Conservation (phyloP, 805 yeast genomes). For the Ogataea pilisensis region DNA sequence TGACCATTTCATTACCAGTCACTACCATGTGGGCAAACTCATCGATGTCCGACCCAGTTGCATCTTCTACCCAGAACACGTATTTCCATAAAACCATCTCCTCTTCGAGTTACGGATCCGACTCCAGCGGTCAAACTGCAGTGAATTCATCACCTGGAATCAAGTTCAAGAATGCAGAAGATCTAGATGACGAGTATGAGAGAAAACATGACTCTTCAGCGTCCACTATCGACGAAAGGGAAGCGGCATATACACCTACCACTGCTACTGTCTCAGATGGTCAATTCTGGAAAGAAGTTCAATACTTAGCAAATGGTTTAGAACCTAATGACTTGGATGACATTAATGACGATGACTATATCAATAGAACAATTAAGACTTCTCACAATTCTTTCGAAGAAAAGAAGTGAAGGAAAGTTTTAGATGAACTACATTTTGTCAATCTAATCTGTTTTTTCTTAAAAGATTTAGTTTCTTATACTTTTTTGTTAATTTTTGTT, state of each 20-base stretch:
- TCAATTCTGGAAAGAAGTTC: constrained; percentile 30
- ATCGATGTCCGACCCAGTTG: constrained; percentile 44
- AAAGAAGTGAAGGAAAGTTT: no score
- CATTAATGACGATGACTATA: constrained; percentile 7
- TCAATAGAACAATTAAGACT: constrained; percentile 17
- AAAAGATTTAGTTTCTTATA: no score
- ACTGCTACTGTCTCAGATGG: constrained; percentile 16
- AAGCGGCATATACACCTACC: constrained; percentile 11
- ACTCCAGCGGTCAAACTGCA: constrained; percentile 7
- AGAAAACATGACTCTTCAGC: not conserved
- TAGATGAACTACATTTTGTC: no score
- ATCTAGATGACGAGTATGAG: not conserved
- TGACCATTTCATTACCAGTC: constrained; percentile 72
- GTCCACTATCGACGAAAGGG: constrained; percentile 6
- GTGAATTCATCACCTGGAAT: constrained; percentile 11
- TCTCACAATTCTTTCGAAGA: constrained; percentile 7
- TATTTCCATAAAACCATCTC: constrained; percentile 18
- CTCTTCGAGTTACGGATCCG: constrained; percentile 12
- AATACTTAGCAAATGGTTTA: constrained; percentile 26
- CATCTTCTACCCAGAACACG: constrained; percentile 35
- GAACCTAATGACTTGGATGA: constrained; percentile 21
- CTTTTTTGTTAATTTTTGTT: no score
- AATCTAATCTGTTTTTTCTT: not conserved
- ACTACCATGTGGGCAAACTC: constrained; percentile 88
- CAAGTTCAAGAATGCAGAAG: constrained; percentile 9